Evolutionary conservation across 2,329 filamentous ascomycete species (phyloP), one percentile per base, ranked within the genome.

Genomic region (Cordyceps javanica): DNA sequence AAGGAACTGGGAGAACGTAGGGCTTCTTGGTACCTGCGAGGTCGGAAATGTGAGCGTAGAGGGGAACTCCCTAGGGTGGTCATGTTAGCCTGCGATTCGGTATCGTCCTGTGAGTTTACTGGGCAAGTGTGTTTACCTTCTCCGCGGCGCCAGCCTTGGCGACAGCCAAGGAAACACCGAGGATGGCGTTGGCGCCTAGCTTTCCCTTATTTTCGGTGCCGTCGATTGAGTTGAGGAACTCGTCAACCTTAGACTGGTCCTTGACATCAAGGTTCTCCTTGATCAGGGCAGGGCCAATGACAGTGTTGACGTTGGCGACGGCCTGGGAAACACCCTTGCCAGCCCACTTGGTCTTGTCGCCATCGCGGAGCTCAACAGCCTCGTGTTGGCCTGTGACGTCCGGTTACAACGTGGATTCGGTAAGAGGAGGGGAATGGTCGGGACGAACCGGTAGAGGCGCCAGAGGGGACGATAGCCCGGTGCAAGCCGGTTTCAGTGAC

Each of bases 391-490:
- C 89, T 91, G 68, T 67, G 50, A 52, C 58, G 51, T 55, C 67
- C 58, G 62, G 64, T 71, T 69, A 68, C 63, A 64, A 56, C 65
- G 63, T 59, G 61, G 64, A 63, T 58, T 60, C 57, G 61, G 52
- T 45, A 61, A 19, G 59, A 60, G 50, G 58, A 60, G 45, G 62
- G 61, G 57, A 57, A 60, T 60, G 32, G 53, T 70, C 66, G 67
- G 64, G 60, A 73, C 86, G 72, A 75, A 92, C 89, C 91, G 70
- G 92, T 97, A 69, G 93, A 97, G 70, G 93, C 93, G 75, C 93
- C 93, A 65, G 92, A 97, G 70, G 93, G 93, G 63, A 97, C 93
- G 74, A 97, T 97, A 74, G 93, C 92, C 73, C 93, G 91, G 86
- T 97, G 92, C 63, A 97, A 87, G 72, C 93, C 93, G 69, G 89